These are phyloP conservation scores for Hevea brasiliensis DNA, from an alignment of 345 rosid species.

Conservation along the genomic window DNA sequence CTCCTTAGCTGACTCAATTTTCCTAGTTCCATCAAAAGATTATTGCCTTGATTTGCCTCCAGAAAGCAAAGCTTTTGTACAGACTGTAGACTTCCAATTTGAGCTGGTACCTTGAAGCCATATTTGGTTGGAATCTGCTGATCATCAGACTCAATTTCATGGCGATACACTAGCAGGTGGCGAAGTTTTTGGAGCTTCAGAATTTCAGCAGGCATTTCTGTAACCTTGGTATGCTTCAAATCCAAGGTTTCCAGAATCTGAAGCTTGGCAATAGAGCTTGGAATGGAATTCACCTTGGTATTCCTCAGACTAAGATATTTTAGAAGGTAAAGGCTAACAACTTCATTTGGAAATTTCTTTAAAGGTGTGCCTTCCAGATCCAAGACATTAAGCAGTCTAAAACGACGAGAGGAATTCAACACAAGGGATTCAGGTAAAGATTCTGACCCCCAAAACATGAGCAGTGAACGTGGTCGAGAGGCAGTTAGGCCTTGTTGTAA, in stretches of 20 bases:
- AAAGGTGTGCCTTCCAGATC: constrained; percentile 11
- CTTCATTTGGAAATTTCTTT: constrained; percentile 2
- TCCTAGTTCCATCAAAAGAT: constrained; percentile 17
- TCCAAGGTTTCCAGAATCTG: constrained; percentile 15
- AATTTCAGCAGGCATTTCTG: constrained; percentile 5
- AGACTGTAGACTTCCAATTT: constrained; percentile 12
- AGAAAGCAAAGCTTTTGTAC: constrained; percentile 26
- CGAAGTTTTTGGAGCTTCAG: constrained; percentile 17
- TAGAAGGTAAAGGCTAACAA: background rate
- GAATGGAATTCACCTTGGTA: constrained; percentile 8
- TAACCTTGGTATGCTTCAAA: constrained; percentile 11
- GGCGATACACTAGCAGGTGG: constrained; percentile 13
- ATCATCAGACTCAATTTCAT: background rate
- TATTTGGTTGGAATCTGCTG: background rate
- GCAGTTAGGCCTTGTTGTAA: background rate
- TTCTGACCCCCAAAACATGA: background rate
- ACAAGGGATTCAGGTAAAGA: background rate
- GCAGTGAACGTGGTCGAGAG: constrained; percentile 8
- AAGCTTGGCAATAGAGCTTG: constrained; percentile 7
- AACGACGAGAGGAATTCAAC: background rate
- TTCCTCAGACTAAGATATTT: constrained; percentile 15
- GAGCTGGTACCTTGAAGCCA: constrained; percentile 8
- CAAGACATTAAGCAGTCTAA: constrained; percentile 6
- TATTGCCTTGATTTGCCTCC: constrained; percentile 16
- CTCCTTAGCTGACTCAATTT: constrained; percentile 21